Base-by-base conservation (phyloP, 1,284 basidiomycete species). In the Leccinum pachyderme region DNA sequence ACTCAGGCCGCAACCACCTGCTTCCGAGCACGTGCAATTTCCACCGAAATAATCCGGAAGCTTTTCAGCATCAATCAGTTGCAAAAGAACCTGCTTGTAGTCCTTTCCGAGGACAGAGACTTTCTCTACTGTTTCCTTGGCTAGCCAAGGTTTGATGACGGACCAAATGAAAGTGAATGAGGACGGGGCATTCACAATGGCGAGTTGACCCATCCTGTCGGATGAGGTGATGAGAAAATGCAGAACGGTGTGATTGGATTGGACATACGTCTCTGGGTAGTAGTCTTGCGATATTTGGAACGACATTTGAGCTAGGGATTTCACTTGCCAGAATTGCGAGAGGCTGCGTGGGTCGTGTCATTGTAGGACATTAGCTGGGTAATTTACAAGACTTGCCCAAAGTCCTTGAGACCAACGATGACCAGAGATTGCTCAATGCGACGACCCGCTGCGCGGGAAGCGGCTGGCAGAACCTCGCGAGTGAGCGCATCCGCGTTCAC, bases 251-350 rank as follows among this genome's bases (percentile, higher is more conserved):
- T 28, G 8, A 33, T 25, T 29, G 7, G 7, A 18, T 41, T 39
- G 43, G 35, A 67, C 81, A 57, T 64, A 89, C 87, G 84, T 84
- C 67, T 89, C 87, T 2, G 87, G 87, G 60, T 80, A 88, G 67
- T 86, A 89, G 63, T 87, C 86, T 69, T 89, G 87, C 1, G 86
- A 87, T 49, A 89, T 75, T 61, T 88, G 84, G 69, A 89, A 86
- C 4, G 82, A 81, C 48, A 70, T 72, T 43, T 80, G 75, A 29
- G 78, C 77, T 15, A 89, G 73, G 47, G 75, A 73, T 67, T 84
- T 87, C 75, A 87, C 83, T 63, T 87, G 81, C 87, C 87, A 89
- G 63, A 89, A 89, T 61, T 87, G 82, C 49, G 74, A 71, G 47
- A 88, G 66, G 13, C 86, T 87, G n/a, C n/a, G 47, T 15, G 37